Base-by-base conservation (phyloP, 2,329 filamentous ascomycete species). In the Colletotrichum noveboracense region DNA sequence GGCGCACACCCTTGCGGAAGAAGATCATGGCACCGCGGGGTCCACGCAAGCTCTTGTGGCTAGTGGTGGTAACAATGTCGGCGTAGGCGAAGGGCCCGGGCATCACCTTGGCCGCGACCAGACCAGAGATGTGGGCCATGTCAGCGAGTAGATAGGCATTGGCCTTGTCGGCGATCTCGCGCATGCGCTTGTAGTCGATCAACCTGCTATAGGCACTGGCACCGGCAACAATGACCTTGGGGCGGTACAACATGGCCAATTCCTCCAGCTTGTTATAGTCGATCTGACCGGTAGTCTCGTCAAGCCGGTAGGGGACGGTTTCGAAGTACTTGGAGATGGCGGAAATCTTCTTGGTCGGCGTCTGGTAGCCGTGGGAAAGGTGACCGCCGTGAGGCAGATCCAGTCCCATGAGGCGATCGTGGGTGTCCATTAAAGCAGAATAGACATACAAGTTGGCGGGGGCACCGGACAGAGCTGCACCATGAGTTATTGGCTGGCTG, bases 291-390 rank as follows among this genome's bases (percentile, higher is more conserved):
- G 96, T 98, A 77, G 93, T 90, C 83, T 97, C 94, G 87, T 98
- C 92, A 70, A 98, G 91, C 75, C 95, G 93, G 89, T 99, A 99
- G 7, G 97, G 97, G 78, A 99, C 89, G 43, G 97, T 99, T 88
- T 99, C 97, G 84, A 99, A 99, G 88, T 99, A 99, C 84, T 98
- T 98, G 74, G 96, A 98, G 79, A 99, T 93, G 81, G 96, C 96
- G n/a, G 96, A 98, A 84, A 99, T 98, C 91, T 96, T 96, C 86
- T 94, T 95, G 69, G 93, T 93, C 5, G 97, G 95, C 24, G 95
- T 98, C 87, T 99, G 97, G 87, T 99, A 99, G 77, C 97, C 97
- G 86, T 99, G 97, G 62, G 95, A 97, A 81, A 99, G 89, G 86
- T 99, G 97, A 76, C 97, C 97, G 78, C 97, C 97, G 84, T 99